Percentiles rank a stretch among this genome's conserved stretches.
phyloP scores from a whole-genome alignment of 1,284 basidiomycete genomes.

The Boletellus deceptivus region DNA sequence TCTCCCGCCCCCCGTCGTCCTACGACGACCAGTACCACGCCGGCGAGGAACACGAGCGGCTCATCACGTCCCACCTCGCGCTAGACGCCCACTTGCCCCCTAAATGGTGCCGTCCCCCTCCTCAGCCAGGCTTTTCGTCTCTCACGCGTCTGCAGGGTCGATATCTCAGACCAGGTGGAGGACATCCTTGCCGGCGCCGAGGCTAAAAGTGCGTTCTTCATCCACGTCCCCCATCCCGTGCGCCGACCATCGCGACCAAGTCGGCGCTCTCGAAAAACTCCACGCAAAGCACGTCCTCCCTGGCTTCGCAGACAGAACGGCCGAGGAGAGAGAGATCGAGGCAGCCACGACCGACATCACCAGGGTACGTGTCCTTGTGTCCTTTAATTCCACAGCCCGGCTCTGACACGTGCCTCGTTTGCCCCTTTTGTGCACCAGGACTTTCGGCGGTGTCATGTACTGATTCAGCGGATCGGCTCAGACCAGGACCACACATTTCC shows the following conservation, averaged over 20 bases:
- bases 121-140: neutral
- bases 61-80: slow-evolving; percentile 60
- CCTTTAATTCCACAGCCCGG: slow-evolving; percentile 18
- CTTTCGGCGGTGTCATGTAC: slow-evolving; percentile 76
- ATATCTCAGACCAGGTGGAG: slow-evolving; percentile 86
- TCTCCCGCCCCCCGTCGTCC: slow-evolving; percentile 30
- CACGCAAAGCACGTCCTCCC: slow-evolving; percentile 96
- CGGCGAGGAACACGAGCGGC: slow-evolving; percentile 67
- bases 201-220: slow-evolving; percentile 68
- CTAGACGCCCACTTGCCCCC: slow-evolving; percentile 69
- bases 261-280: slow-evolving; percentile 83
- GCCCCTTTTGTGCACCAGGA: slow-evolving; percentile 50
- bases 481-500: slow-evolving; percentile 50
- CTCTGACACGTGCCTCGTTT: slow-evolving; percentile 5
- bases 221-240: slow-evolving; percentile 10
- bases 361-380: slow-evolving; percentile 47
- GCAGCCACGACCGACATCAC: slow-evolving; percentile 86
- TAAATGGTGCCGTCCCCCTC: slow-evolving; percentile 55
- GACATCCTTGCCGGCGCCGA: slow-evolving; percentile 68
- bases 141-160: slow-evolving; percentile 64
- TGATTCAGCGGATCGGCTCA: slow-evolving; percentile 73
- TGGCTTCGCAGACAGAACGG: slow-evolving; percentile 91
- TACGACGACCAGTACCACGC: slow-evolving; percentile 43
- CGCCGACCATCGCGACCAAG: slow-evolving; percentile 40
- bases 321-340: slow-evolving; percentile 95